These are phyloP conservation scores for Phoma herbarum DNA, from an alignment of 2,329 filamentous ascomycete genomes.

Conservation along the genomic window DNA sequence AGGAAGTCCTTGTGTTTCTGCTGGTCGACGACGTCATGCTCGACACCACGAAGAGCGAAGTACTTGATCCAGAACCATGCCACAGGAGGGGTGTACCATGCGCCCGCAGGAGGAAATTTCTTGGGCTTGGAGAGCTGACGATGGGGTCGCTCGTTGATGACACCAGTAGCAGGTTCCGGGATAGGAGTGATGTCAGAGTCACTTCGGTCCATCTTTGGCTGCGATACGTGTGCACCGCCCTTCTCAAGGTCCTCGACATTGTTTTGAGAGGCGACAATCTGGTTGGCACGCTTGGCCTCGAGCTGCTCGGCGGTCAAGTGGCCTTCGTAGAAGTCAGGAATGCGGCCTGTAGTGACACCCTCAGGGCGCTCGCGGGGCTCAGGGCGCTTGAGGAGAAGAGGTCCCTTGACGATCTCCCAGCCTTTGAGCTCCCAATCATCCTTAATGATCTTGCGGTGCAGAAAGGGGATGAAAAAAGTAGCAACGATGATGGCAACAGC, in stretches of 20 bases:
- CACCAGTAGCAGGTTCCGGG: not conserved
- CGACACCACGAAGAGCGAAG: conserved; percentile 60
- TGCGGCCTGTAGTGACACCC: not conserved
- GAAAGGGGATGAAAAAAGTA: not conserved
- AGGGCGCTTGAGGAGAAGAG: not conserved
- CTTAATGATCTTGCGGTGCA: not conserved
- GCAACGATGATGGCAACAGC: not conserved
- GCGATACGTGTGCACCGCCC: not conserved
- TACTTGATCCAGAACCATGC: conserved; percentile 59
- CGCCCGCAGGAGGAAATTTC: conserved; percentile 27
- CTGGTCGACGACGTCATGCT: conserved; percentile 58
- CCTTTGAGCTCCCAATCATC: not conserved
- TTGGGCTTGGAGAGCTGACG: not conserved
- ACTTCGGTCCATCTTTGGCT: not conserved
- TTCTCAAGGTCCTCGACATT: not conserved
- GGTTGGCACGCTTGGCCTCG: not conserved
- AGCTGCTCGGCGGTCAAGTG: not conserved
- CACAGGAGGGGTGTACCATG: conserved; percentile 56
- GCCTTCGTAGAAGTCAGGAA: not conserved
- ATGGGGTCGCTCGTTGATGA: not conserved
- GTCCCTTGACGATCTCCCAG: not conserved
- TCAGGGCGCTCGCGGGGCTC: not conserved
- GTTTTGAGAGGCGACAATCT: not conserved
- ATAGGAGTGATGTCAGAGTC: not conserved
- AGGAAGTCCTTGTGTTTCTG: conserved; percentile 58